phyloP scores from a whole-genome alignment of 352 stramenopile genomes.

The Phytophthora macrochlamydospora region DNA sequence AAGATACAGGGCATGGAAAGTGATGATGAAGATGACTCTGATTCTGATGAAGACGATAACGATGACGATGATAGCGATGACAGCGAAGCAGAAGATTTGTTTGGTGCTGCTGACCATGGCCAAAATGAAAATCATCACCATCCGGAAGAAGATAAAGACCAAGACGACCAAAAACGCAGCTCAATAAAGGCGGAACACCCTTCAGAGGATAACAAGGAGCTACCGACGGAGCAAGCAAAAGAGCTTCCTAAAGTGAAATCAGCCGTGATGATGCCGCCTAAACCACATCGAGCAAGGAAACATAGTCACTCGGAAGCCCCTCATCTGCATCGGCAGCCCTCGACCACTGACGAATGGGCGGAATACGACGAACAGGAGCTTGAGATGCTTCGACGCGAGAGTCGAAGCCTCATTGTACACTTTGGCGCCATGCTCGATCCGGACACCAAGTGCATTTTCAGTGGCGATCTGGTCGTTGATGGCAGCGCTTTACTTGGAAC shows the following conservation, averaged over 20 bases:
- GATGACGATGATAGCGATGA: conserved; percentile 46
- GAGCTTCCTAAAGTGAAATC: not conserved
- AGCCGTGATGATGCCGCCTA: conserved; percentile 20
- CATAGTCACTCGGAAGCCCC: conserved; percentile 10
- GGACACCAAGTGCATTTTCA: conserved; percentile 67
- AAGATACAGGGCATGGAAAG: conserved; percentile 46
- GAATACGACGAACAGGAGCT: conserved; percentile 71
- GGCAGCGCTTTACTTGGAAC: conserved; percentile 67
- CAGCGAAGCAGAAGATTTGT: conserved; percentile 39
- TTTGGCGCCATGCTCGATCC: conserved; percentile 75
- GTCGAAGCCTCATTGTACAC: conserved; percentile 58
- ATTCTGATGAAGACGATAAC: conserved; percentile 49
- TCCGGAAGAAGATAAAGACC: conserved; percentile 10
- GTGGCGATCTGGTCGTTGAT: conserved; percentile 58
- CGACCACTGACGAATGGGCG: conserved; percentile 64
- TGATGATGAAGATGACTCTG: conserved; percentile 55
- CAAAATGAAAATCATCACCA: conserved; percentile 5
- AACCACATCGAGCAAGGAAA: conserved; percentile 16
- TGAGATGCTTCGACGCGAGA: conserved; percentile 65
- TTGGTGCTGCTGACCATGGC: conserved; percentile 19
- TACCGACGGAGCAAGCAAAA: not conserved
- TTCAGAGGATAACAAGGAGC: not conserved
- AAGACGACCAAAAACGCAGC: conserved; percentile 9
- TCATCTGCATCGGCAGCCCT: conserved; percentile 29
- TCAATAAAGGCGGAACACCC: conserved; percentile 1